Evolutionary conservation across 257 asterid genomes (phyloP), one percentile per base, ranked within the genome.

Genomic region (Gardenia jasminoides): DNA sequence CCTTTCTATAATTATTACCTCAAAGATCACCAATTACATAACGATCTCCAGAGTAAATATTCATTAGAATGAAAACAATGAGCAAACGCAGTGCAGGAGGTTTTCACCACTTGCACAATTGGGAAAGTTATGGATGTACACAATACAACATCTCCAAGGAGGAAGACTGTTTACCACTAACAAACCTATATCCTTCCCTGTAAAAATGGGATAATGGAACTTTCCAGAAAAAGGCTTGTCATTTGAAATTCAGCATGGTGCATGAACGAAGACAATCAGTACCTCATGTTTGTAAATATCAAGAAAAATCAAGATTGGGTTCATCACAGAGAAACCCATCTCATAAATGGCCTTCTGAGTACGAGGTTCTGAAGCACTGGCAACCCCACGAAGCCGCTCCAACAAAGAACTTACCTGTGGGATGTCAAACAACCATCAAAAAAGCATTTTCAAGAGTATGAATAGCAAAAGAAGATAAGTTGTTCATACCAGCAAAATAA

Each of bases 321-420:
- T 90, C 92, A 92, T 80, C 73, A 90, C 87, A 12, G 90, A 83
- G 88, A 86, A 91, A 47, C 99, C 99, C 89, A 92, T 85, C 85
- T 89, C 96, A 91, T 91, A 95, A 82, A 93, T 87, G 30, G 97
- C 96, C 83, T 86, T 92, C 89, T 95, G 99, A 20, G 86, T 89
- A 72, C 92, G 89, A 86, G 99, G 93, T 88, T 95, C 98, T 46
- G 98, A 86, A 67, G 97, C 97, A 82, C 90, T 88, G 81, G 99
- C 93, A 87, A 92, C 96, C 74, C 99, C 99, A 70, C 99, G 97
- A 84, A 95, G 98, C 80, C 99, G 92, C 88, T 95, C 99, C 85
- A 92, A 87, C 87, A 90, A 87, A 88, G 97, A 93, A 86, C 93
- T 88, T 69, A 93, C 99, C 99, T 95, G 76, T 77, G 62, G 82